Conservation (phyloP, 2,329 filamentous ascomycete species). For the Trichoderma polysporum region DNA sequence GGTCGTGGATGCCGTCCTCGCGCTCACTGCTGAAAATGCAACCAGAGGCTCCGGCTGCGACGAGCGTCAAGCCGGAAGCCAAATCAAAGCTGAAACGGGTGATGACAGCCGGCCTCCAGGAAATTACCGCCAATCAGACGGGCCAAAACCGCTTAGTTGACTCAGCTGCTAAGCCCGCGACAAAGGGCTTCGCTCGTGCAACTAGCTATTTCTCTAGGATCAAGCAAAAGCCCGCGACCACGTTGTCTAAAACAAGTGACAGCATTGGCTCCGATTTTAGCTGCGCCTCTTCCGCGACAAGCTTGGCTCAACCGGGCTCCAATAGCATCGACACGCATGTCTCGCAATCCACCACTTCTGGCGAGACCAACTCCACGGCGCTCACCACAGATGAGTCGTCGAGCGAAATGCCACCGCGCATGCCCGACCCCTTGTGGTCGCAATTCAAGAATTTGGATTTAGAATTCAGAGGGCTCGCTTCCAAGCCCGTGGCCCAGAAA, state of each 20-base stretch:
- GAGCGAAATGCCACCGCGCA: slow-evolving; percentile 43
- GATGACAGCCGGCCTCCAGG: slow-evolving; percentile 32
- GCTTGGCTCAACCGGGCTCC: slow-evolving; percentile 44
- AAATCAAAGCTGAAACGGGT: slow-evolving; percentile 30
- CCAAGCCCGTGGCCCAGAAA: slow-evolving; percentile 71
- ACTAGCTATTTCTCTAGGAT: slow-evolving; percentile 53
- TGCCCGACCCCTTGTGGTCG: slow-evolving; percentile 55
- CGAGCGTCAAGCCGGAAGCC: slow-evolving; percentile 27
- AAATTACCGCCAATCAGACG: slow-evolving; percentile 31
- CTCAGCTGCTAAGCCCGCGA: slow-evolving; percentile 35
- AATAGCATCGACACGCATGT: slow-evolving; percentile 37
- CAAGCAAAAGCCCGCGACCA: slow-evolving; percentile 46
- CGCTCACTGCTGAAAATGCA: slow-evolving; percentile 46
- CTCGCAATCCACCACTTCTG: slow-evolving; percentile 40
- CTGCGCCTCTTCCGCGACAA: slow-evolving; percentile 49
- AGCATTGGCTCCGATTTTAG: slow-evolving; percentile 43
- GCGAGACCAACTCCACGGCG: slow-evolving; percentile 37
- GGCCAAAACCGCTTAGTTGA: slow-evolving; percentile 32
- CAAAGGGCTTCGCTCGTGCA: slow-evolving; percentile 44
- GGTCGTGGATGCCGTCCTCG: slow-evolving; percentile 52
- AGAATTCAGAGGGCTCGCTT: slow-evolving; percentile 58
- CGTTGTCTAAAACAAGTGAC: slow-evolving; percentile 41
- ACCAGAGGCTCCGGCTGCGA: slow-evolving; percentile 29
- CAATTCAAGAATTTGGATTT: slow-evolving; percentile 55
- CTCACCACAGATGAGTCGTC: slow-evolving; percentile 46